Evolutionary conservation across 192 early-diverging fungal genomes (phyloP).

Genomic region (Mortierella hygrophila): DNA sequence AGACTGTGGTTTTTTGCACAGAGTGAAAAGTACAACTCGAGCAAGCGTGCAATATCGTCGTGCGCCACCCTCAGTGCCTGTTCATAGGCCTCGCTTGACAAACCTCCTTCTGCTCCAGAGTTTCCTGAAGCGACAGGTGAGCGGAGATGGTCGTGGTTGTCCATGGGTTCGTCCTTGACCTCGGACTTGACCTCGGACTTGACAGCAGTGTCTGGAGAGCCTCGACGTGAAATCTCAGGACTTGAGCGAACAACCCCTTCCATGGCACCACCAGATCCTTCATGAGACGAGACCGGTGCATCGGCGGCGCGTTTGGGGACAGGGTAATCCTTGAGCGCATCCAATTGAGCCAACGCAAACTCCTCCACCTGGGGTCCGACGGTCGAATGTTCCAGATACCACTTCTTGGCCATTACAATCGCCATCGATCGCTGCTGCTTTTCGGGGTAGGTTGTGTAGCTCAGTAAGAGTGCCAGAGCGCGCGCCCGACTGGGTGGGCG

Average conservation of each 20-base stretch:
- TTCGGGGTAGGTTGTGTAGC: constrained; percentile 52
- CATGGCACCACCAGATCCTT: not conserved
- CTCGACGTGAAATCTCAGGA: not conserved
- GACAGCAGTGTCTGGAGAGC: not conserved
- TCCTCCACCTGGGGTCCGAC: constrained; percentile 42
- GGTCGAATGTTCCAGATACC: constrained; percentile 51
- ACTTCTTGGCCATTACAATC: constrained; percentile 59
- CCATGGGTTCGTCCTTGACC: constrained; percentile 12
- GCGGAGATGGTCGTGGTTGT: not conserved
- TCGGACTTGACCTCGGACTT: constrained; percentile 26
- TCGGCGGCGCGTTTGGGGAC: constrained; percentile 20
- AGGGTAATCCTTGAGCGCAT: constrained; percentile 20
- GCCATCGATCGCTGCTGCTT: constrained; percentile 56
- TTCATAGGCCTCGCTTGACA: constrained; percentile 4
- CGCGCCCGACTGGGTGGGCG: constrained; percentile 42
- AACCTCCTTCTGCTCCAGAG: constrained; percentile 3
- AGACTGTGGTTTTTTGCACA: constrained; percentile 79
- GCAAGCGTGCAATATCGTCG: constrained; percentile 71
- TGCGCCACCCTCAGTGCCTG: constrained; percentile 61
- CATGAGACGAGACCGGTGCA: not conserved
- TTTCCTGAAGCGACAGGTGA: constrained; percentile 15
- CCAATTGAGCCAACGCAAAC: constrained; percentile 38
- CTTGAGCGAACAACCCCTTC: constrained; percentile 6
- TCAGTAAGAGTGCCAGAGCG: constrained; percentile 35
- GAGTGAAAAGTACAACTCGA: constrained; percentile 84